Conservation (phyloP, 257 asterid genomes). For the Salvia miltiorrhiza region DNA sequence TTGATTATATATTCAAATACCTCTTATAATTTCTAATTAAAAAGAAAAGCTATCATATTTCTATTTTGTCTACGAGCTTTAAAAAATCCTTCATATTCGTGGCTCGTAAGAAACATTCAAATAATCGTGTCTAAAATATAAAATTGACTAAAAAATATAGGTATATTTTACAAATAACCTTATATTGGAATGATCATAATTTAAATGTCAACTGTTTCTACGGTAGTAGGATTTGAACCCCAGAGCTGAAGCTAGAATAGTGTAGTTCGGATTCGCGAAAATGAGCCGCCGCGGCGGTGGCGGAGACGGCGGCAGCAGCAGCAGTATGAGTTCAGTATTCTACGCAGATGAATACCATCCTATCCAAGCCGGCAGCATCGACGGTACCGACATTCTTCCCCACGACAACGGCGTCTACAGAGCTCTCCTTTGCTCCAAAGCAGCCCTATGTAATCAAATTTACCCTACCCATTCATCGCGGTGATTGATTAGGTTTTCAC, state of each 20-base stretch:
- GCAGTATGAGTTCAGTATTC: conserved; percentile 62
- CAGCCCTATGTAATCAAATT: conserved; percentile 61
- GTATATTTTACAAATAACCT: no score
- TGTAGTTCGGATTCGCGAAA: background rate
- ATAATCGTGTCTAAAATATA: no score
- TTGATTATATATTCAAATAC: no score
- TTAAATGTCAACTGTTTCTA: no score
- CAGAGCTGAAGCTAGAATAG: background rate
- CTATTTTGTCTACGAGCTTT: no score
- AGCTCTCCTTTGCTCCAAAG: conserved; percentile 87
- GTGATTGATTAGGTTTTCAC: conserved; percentile 12
- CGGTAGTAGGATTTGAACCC: no score
- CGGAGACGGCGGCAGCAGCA: conserved; percentile 13
- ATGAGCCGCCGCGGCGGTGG: conserved; percentile 35
- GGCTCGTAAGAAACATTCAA: no score
- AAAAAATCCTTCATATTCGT: no score
- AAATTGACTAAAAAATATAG: no score
- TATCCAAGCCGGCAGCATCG: conserved; percentile 96
- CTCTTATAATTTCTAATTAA: no score
- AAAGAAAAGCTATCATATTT: no score
- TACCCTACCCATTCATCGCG: background rate
- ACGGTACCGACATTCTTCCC: conserved; percentile 83
- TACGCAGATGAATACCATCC: conserved; percentile 86
- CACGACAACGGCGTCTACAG: conserved; percentile 86
- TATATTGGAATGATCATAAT: no score